Conservation (phyloP, 257 asterid species). For the Penstemon davidsonii region DNA sequence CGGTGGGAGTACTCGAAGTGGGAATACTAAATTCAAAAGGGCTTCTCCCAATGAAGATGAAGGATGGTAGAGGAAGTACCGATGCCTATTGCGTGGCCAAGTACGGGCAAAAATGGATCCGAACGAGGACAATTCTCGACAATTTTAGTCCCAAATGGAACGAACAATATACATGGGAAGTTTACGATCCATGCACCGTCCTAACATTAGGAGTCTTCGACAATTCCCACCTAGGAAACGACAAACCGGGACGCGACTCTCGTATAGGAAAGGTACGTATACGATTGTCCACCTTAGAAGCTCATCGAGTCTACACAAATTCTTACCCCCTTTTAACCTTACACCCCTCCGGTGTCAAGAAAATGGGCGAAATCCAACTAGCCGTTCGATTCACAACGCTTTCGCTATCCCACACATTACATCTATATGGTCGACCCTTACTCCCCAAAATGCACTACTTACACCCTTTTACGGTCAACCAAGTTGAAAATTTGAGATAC, state of each 20-base stretch:
- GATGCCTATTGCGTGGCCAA: slow-evolving; percentile 37
- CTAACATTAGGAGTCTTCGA: slow-evolving; percentile 34
- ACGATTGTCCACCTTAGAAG: slow-evolving; percentile 32
- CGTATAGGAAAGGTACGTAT: slow-evolving; percentile 36
- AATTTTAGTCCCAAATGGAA: slow-evolving; percentile 34
- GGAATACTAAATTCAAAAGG: slow-evolving; percentile 30
- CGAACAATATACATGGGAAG: slow-evolving; percentile 40
- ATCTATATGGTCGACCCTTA: slow-evolving; percentile 25
- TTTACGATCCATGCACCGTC: slow-evolving; percentile 36
- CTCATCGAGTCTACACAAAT: slow-evolving; percentile 28
- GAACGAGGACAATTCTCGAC: slow-evolving; percentile 31
- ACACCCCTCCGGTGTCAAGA: slow-evolving; percentile 33
- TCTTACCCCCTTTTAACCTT: slow-evolving; percentile 31
- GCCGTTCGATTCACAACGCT: slow-evolving; percentile 29
- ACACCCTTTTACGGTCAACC: slow-evolving; percentile 33
- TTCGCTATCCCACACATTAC: slow-evolving; percentile 22
- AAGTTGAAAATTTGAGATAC: slow-evolving; percentile 30
- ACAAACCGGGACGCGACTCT: slow-evolving; percentile 22
- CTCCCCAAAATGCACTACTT: slow-evolving; percentile 37
- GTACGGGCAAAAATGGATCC: slow-evolving; percentile 37
- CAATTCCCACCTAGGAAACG: slow-evolving; percentile 23
- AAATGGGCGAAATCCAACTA: slow-evolving; percentile 34
- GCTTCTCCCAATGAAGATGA: slow-evolving; percentile 33
- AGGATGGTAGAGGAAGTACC: slow-evolving; percentile 31
- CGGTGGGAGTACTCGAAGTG: slow-evolving; percentile 33